Percentiles rank a stretch among this genome's conserved stretches.
These are phyloP conservation scores for Solanum aculeatissimum DNA, from an alignment of 305 asterid genomes.

Conservation along the genomic window DNA sequence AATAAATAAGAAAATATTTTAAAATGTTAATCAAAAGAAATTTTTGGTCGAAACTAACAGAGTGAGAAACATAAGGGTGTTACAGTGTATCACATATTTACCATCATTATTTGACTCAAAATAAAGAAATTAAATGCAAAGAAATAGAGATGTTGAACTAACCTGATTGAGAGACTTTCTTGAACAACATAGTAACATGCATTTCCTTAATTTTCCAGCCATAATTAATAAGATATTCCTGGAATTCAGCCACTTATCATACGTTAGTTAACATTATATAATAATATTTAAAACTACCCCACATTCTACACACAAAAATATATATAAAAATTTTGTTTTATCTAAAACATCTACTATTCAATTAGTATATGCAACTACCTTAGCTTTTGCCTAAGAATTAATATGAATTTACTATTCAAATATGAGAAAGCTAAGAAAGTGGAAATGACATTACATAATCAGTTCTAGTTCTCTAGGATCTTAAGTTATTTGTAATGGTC, in stretches of 20 bases:
- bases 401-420: neutral
- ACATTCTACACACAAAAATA: neutral
- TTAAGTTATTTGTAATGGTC: no score
- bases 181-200: conserved; percentile 54
- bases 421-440: neutral
- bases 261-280: neutral
- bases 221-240: conserved; percentile 15
- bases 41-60: neutral
- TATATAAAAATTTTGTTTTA: neutral
- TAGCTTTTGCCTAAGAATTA: no score
- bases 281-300: neutral
- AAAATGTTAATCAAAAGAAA: no score
- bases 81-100: neutral
- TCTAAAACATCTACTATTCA: neutral
- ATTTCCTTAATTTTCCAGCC: conserved; percentile 60
- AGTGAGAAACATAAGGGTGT: neutral
- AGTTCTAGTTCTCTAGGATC: neutral
- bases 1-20: no score
- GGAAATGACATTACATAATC: no score
- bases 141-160: neutral
- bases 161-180: conserved; percentile 13
- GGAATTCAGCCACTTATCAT: neutral
- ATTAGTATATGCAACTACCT: neutral
- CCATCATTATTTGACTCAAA: neutral
- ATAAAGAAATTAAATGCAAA: neutral